These are phyloP conservation scores for Lactarius vividus DNA, from an alignment of 768 basidiomycete species.

Conservation along the genomic window DNA sequence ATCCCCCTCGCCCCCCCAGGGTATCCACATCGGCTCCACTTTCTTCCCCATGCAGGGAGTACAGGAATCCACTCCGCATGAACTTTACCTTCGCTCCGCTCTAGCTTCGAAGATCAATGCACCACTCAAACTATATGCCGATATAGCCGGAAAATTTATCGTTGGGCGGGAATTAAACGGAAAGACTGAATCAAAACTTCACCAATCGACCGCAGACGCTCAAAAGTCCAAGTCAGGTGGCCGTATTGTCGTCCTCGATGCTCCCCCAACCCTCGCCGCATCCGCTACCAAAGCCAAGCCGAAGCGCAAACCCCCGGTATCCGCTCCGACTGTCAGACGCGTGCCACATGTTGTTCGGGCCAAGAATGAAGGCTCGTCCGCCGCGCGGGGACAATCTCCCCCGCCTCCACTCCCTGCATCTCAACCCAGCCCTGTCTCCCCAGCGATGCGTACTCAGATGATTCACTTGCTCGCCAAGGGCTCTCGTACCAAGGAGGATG, in stretches of 20 bases:
- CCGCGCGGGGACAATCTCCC: slow-evolving; percentile 34
- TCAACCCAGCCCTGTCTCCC: slow-evolving; percentile 15
- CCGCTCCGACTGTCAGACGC: slow-evolving; percentile 19
- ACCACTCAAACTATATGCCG: slow-evolving; percentile 70
- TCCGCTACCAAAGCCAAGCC: slow-evolving; percentile 37
- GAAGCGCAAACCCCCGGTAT: slow-evolving; percentile 24
- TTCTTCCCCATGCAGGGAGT: slow-evolving; percentile 59
- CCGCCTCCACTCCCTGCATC: slow-evolving; percentile 28
- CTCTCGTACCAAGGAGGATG: slow-evolving; percentile 42
- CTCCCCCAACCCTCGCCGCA: slow-evolving; percentile 34
- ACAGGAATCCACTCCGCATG: slow-evolving; percentile 58
- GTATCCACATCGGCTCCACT: slow-evolving; percentile 60
- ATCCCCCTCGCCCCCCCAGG: slow-evolving; percentile 1
- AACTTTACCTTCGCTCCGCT: slow-evolving; percentile 68
- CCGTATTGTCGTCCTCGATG: slow-evolving; percentile 45
- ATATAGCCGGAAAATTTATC: slow-evolving; percentile 67
- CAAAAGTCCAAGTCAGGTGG: slow-evolving; percentile 47
- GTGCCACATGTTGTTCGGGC: slow-evolving; percentile 21
- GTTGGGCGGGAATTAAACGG: slow-evolving; percentile 60
- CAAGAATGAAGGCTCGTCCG: slow-evolving; percentile 31
- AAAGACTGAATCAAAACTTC: slow-evolving; percentile 43
- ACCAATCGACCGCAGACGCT: slow-evolving; percentile 35
- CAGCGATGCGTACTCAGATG: slow-evolving; percentile 41
- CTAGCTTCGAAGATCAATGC: slow-evolving; percentile 56
- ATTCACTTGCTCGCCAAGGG: slow-evolving; percentile 56